Conservation (phyloP, 2,329 filamentous ascomycete species). For the Ceratocystis eucalypticola region DNA sequence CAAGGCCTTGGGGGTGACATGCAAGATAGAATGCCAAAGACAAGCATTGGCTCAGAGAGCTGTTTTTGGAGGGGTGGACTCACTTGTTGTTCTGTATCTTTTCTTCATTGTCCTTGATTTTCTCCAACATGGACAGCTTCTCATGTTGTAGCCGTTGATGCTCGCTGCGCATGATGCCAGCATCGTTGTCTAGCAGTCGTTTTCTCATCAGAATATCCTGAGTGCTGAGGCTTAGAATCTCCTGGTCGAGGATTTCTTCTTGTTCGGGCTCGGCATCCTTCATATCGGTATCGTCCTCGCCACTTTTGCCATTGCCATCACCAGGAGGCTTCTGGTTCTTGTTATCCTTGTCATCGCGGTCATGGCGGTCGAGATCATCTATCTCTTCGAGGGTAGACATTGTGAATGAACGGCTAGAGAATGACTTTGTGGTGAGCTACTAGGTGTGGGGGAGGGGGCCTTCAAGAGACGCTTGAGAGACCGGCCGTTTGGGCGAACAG, state of each 20-base stretch:
- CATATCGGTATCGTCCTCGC: slow-evolving; percentile 76
- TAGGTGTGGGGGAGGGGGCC: neutral
- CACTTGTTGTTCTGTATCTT: slow-evolving; percentile 99
- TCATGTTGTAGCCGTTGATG: slow-evolving; percentile 87
- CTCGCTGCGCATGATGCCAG: slow-evolving; percentile 97
- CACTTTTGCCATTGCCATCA: slow-evolving; percentile 33
- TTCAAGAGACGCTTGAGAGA: neutral
- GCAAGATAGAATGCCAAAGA: neutral
- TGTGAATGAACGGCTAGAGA: slow-evolving; percentile 23
- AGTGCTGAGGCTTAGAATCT: slow-evolving; percentile 86
- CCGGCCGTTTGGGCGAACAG: neutral
- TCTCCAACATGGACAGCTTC: slow-evolving; percentile 90
- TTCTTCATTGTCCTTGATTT: slow-evolving; percentile 97
- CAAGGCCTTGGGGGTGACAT: neutral
- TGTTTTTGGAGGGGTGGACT: slow-evolving; percentile 21
- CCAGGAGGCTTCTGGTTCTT: slow-evolving; percentile 26
- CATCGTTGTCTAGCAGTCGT: slow-evolving; percentile 90
- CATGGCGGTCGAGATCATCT: slow-evolving; percentile 71
- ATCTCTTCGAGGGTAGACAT: slow-evolving; percentile 92
- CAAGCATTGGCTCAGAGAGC: neutral
- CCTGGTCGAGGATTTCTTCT: slow-evolving; percentile 76
- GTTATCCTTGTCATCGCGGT: slow-evolving; percentile 43
- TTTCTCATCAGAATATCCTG: slow-evolving; percentile 85
- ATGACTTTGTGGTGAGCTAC: slow-evolving; percentile 16
- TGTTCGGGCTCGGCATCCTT: slow-evolving; percentile 70